Evolutionary conservation across 2,329 filamentous ascomycete genomes (phyloP), one percentile per base, ranked within the genome.

Genomic region (Trichoderma arundinaceum): DNA sequence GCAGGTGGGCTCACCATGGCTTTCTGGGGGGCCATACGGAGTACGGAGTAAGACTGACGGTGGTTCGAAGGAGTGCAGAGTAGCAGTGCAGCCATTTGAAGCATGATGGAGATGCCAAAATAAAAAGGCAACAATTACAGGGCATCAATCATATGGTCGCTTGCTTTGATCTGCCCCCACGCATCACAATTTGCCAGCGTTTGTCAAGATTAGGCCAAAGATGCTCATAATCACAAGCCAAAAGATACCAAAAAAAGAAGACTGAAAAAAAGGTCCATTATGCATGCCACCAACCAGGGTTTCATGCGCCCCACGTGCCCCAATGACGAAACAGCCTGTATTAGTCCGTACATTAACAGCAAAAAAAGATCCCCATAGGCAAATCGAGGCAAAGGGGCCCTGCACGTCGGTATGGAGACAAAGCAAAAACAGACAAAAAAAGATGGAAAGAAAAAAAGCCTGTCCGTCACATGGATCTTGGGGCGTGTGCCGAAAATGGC

Each of bases 261-360:
- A 38, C 32, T n/a, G 9, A 28, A 4, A 19, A 54, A 38, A 54
- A 22, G 17, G 17, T 33, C 51, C 33, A 38, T 22, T 35, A 43
- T 56, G 41, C 41, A 57, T 44, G 28, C 41, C 61, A 41, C 61
- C 49, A 57, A 64, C 61, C 52, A 57, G 61, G 61, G 43, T 64
- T 41, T 46, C 48, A 57, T 41, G 51, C 17, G 43, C 61, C 61
- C 61, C 61, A 64, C 61, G 61, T 63, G 59, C 59, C 39, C 44
- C 44, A 49, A 57, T 57, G 51, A 57, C 52, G 61, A 64, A 56
- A 64, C 41, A 35, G 15, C 19, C 17, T 41, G 13, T 52, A 53
- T 13, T n/a, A n/a, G n/a, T 43, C 19, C 5, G 13, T 7, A n/a
- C 13, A 43, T 17, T 10, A 32, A 28, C 9, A 19, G 48, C 33